These are phyloP conservation scores for Ustilago sp. DNA, from an alignment of 1,284 basidiomycete species.

Conservation along the genomic window DNA sequence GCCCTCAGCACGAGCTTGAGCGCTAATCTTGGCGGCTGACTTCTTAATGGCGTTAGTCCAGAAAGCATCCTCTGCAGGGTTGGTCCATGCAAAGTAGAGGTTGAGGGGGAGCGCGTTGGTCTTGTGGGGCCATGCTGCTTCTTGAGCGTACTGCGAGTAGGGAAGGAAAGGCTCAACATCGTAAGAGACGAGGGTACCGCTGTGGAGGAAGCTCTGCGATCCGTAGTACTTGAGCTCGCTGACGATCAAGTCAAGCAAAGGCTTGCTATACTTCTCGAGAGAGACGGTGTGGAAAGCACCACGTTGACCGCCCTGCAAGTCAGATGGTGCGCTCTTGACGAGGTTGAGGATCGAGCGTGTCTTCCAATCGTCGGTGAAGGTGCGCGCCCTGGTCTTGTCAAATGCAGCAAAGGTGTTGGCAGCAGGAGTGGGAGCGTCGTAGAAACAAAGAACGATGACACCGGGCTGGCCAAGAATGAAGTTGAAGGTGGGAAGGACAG, in stretches of 20 bases:
- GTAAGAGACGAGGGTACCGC: constrained; percentile 50
- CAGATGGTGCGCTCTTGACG: constrained; percentile 43
- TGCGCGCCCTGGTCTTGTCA: constrained; percentile 2
- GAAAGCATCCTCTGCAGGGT: constrained; percentile 51
- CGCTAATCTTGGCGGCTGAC: constrained; percentile 36
- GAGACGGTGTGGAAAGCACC: constrained; percentile 58
- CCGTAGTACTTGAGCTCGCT: constrained; percentile 49
- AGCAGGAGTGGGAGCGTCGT: constrained; percentile 47
- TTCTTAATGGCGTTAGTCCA: constrained; percentile 46
- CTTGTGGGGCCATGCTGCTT: constrained; percentile 51
- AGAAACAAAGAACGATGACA: constrained; percentile 47
- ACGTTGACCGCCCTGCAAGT: constrained; percentile 33
- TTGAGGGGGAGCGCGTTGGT: constrained; percentile 57
- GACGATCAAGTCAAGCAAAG: constrained; percentile 50
- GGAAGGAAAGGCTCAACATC: constrained; percentile 61
- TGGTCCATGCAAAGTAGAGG: constrained; percentile 58
- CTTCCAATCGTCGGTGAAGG: constrained; percentile 55
- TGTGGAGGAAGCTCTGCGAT: constrained; percentile 27
- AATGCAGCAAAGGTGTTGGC: constrained; percentile 36
- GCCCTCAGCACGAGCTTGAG: constrained; percentile 48
- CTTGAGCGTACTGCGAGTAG: constrained; percentile 40
- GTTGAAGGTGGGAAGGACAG: constrained; percentile 58
- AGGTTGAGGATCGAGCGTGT: constrained; percentile 37
- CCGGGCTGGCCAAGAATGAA: constrained; percentile 42
- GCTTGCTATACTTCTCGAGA: constrained; percentile 47